These are phyloP conservation scores for Boeremia exigua DNA, from an alignment of 2,329 filamentous ascomycete species.

Conservation along the genomic window DNA sequence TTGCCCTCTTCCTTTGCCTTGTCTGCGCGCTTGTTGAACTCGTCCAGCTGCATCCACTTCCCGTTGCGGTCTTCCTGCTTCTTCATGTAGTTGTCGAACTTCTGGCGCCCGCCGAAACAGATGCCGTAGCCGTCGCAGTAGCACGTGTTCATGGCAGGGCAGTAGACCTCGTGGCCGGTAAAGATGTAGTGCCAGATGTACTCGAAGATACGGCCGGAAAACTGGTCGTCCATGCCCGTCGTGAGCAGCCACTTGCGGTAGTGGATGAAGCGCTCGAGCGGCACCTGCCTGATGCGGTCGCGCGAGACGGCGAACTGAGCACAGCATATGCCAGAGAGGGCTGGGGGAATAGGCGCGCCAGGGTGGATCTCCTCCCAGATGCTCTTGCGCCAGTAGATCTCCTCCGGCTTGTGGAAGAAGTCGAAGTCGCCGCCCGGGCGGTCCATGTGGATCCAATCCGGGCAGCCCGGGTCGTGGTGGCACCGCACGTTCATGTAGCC, in stretches of 20 bases:
- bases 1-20: slow-evolving; percentile 42
- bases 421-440: slow-evolving; percentile 49
- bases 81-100: slow-evolving; percentile 59
- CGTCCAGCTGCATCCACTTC: slow-evolving; percentile 49
- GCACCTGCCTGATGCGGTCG: slow-evolving; percentile 57
- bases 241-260: slow-evolving; percentile 60
- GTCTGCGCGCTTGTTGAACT: slow-evolving; percentile 47
- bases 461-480: slow-evolving; percentile 64
- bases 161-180: slow-evolving; percentile 48
- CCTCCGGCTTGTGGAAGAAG: slow-evolving; percentile 49
- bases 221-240: slow-evolving; percentile 46
- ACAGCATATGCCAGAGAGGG: slow-evolving; percentile 58
- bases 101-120: slow-evolving; percentile 61
- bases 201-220: slow-evolving; percentile 48
- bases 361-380: slow-evolving; percentile 52
- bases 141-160: slow-evolving; percentile 52
- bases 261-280: slow-evolving; percentile 58
- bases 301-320: slow-evolving; percentile 62
- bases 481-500: slow-evolving; percentile 69
- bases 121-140: slow-evolving; percentile 70
- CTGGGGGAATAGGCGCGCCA: slow-evolving; percentile 46
- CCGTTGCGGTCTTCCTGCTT: slow-evolving; percentile 52
- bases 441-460: slow-evolving; percentile 62
- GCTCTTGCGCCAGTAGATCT: slow-evolving; percentile 42
- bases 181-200: slow-evolving; percentile 52